Evolutionary conservation across 306 rosid genomes (phyloP), one percentile per base, ranked within the genome.

Genomic region (Mucuna pruriens): DNA sequence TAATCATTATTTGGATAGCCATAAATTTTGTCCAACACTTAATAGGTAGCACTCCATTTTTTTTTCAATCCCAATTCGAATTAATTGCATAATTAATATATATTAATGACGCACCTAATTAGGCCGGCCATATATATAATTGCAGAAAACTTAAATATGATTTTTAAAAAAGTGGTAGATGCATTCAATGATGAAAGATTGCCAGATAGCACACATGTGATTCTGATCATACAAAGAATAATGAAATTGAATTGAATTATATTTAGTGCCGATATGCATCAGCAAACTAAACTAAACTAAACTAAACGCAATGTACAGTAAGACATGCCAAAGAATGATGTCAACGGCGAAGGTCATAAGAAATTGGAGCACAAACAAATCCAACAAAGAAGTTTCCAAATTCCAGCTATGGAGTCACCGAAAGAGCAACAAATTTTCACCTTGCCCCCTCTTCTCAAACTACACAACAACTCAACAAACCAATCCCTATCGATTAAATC

Each of bases 311-410:
- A 81, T 77, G 52, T 49, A 23, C 31, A 57, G 16, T 58, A n/a
- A n/a, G n/a, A 62, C 74, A 57, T 75, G 80, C 83, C 78, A 80
- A 79, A 71, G 77, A 78, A 61, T 58, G 13, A 64, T 67, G 82
- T 75, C 86, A 51, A 80, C 60, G 52, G 33, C 5, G 17, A 48
- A 20, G 66, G 68, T 58, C 65, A 65, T 83, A 58, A 33, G 57
- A 80, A 54, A 72, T 48, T 82, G 29, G 80, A 80, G 49, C 25
- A 66, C 26, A 76, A 57, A 55, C 40, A 78, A 49, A 65, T 78
- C 69, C 81, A 86, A 46, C 45, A 74, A 51, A 77, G 61, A 87
- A 84, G 70, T 83, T 76, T 71, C 84, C 87, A 76, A 82, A 44
- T 44, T 60, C 77, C 83, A 79, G 71, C 85, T 65, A 82, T 69